Conservation (phyloP, 768 basidiomycete species). For the Suillus clintonianus region DNA sequence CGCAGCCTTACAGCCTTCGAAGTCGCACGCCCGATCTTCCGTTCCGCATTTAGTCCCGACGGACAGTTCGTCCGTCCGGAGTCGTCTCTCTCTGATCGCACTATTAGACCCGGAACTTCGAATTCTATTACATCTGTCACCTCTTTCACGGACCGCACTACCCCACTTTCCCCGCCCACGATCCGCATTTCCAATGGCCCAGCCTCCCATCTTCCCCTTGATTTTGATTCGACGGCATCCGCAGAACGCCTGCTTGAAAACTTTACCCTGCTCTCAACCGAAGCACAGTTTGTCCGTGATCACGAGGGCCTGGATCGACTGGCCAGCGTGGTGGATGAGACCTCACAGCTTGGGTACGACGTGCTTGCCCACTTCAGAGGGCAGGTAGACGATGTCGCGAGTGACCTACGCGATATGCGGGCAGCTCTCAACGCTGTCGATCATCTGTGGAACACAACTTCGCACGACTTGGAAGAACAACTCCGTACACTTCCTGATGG, state of each 20-base stretch:
- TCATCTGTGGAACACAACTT: constrained; percentile 44
- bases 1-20: constrained; percentile 65
- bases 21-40: constrained; percentile 67
- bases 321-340: constrained; percentile 48
- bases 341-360: constrained; percentile 44
- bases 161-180: constrained; percentile 17
- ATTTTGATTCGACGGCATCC: constrained; percentile 47
- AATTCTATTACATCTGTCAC: constrained; percentile 50
- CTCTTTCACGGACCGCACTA: constrained; percentile 41
- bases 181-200: constrained; percentile 30
- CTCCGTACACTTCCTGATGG: constrained; percentile 17
- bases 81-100: constrained; percentile 57
- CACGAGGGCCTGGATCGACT: constrained; percentile 44
- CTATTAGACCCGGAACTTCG: constrained; percentile 46
- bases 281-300: constrained; percentile 39
- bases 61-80: constrained; percentile 47
- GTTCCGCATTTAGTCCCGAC: constrained; percentile 58
- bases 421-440: constrained; percentile 46
- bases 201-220: constrained; percentile 38
- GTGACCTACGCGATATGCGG: constrained; percentile 51
- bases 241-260: constrained; percentile 53
- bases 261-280: constrained; percentile 51
- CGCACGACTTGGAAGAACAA: constrained; percentile 47
- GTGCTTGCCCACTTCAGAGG: constrained; percentile 54
- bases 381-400: constrained; percentile 51